Conservation (phyloP, 176 grass and related monocot species). For the Carex kokanica region DNA sequence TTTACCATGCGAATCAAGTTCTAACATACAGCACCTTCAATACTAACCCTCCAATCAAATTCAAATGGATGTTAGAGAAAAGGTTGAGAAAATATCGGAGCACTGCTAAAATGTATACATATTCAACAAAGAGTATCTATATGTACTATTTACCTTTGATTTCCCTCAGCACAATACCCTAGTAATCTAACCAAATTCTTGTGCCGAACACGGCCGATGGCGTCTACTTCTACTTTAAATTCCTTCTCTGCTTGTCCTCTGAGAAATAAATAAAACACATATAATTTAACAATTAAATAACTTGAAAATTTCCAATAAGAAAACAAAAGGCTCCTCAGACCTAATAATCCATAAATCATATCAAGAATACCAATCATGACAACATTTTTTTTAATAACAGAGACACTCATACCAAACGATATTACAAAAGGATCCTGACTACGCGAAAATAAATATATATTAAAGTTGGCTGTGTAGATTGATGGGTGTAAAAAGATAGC, state of each 20-base stretch:
- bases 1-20: background rate
- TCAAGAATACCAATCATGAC: conserved; percentile 23
- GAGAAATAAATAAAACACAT: conserved; percentile 26
- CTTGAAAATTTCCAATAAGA: background rate
- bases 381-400: background rate
- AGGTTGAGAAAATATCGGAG: background rate
- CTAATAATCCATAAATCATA: conserved; percentile 2
- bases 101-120: conserved; percentile 3
- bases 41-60: background rate
- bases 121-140: background rate
- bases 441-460: background rate
- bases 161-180: conserved; percentile 91
- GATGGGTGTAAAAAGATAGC: background rate
- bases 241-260: conserved; percentile 97
- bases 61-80: background rate
- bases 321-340: conserved; percentile 8
- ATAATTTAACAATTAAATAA: conserved; percentile 29
- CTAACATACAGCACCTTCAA: background rate
- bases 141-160: conserved; percentile 63
- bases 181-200: conserved; percentile 92
- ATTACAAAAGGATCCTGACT: background rate
- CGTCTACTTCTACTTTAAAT: conserved; percentile 98
- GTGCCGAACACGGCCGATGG: conserved; percentile 91
- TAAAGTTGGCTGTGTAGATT: background rate
- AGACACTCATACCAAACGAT: background rate